Conservation (phyloP, 192 early-diverging fungal genomes). For the Tieghemiomyces parasiticus region DNA sequence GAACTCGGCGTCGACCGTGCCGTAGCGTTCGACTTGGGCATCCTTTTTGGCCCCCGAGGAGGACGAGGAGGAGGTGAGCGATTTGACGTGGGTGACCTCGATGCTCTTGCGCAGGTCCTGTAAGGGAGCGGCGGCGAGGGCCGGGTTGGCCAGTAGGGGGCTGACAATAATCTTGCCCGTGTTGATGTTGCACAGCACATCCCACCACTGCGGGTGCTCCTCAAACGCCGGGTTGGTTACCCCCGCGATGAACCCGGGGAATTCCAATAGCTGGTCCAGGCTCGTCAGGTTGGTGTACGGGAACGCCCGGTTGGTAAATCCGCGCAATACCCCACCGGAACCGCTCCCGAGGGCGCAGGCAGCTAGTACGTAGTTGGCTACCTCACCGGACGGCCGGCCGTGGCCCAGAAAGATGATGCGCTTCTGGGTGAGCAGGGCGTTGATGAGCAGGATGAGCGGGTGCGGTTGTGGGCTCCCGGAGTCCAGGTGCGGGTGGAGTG, state of each 20-base stretch:
- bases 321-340: conserved; percentile 71
- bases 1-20: conserved; percentile 23
- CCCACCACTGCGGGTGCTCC: conserved; percentile 88
- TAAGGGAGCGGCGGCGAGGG: background rate
- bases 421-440: conserved; percentile 87
- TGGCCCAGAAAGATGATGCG: conserved; percentile 83
- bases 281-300: conserved; percentile 80
- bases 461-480: conserved; percentile 68
- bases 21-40: conserved; percentile 6
- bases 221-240: conserved; percentile 95
- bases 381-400: conserved; percentile 77
- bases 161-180: conserved; percentile 90
- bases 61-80: background rate
- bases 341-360: conserved; percentile 81
- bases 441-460: conserved; percentile 74
- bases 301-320: conserved; percentile 77
- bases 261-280: conserved; percentile 68
- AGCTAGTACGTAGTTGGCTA: conserved; percentile 82
- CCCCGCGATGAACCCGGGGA: conserved; percentile 87
- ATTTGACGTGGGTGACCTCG: conserved; percentile 1
- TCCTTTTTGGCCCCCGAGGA: conserved; percentile 5
- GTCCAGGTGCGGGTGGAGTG: conserved; percentile 72
- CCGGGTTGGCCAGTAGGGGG: conserved; percentile 31
- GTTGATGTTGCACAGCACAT: conserved; percentile 88
- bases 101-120: conserved; percentile 7